These are phyloP conservation scores for Gynandropsis gynandra DNA, from an alignment of 345 rosid species.

Conservation along the genomic window DNA sequence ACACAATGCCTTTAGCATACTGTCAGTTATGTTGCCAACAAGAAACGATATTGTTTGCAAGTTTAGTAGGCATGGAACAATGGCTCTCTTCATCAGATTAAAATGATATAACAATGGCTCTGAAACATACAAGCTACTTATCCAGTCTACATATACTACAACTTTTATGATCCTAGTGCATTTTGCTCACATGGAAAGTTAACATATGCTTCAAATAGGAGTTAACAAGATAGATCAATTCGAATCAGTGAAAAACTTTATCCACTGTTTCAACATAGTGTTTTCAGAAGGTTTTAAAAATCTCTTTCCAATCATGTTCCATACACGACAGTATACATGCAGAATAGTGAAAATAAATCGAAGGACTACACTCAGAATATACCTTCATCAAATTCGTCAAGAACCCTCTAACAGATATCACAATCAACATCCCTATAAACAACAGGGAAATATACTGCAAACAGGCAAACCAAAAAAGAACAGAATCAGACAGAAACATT, in stretches of 20 bases:
- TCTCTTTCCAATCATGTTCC: too few relatives aligned
- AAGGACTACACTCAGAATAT: constrained; percentile 15
- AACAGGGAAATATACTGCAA: constrained; percentile 82
- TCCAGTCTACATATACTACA: too few relatives aligned
- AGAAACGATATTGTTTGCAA: background rate
- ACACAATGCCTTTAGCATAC: constrained; percentile 17
- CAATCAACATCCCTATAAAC: constrained; percentile 88
- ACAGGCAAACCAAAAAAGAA: constrained; percentile 24
- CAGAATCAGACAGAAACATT: background rate
- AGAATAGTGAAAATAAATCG: background rate
- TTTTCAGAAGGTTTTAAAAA: too few relatives aligned
- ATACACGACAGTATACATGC: constrained; percentile 2
- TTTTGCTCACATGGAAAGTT: too few relatives aligned
- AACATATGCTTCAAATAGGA: too few relatives aligned
- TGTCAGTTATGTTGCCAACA: constrained; percentile 9
- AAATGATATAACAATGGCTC: background rate
- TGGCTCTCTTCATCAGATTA: background rate
- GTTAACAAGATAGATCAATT: too few relatives aligned
- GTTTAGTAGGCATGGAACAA: background rate
- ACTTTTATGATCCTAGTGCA: too few relatives aligned
- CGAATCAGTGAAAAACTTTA: too few relatives aligned
- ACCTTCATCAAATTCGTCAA: constrained; percentile 92
- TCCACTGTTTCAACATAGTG: too few relatives aligned
- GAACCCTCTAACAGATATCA: constrained; percentile 90
- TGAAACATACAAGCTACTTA: too few relatives aligned